A percentile compares a stretch with the other conserved stretches of the same genome.
phyloP scores from a whole-genome alignment of 805 yeast species.

The Metschnikowia bowlesiae region DNA sequence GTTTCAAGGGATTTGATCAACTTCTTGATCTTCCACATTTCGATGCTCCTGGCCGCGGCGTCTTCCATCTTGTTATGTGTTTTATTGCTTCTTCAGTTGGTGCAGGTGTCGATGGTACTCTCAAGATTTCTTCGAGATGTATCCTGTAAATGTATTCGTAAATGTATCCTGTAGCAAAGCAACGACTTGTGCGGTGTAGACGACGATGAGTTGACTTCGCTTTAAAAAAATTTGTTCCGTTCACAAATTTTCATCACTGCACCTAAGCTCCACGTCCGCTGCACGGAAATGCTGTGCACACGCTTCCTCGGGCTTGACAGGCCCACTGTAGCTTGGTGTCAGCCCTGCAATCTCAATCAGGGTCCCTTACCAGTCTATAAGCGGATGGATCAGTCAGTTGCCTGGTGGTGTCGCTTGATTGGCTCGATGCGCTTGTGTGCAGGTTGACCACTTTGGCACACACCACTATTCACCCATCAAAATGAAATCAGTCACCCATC shows the following conservation, averaged over 20 bases:
- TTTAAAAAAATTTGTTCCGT: conserved; percentile 1
- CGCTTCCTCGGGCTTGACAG: not conserved
- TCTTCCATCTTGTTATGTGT: conserved; percentile 13
- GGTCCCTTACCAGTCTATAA: too few relatives aligned
- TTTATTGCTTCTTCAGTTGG: not conserved
- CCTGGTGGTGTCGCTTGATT: not conserved
- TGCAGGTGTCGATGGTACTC: not conserved
- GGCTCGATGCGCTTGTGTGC: not conserved
- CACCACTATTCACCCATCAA: too few relatives aligned
- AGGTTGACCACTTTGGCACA: not conserved
- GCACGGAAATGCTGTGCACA: not conserved
- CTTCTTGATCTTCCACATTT: conserved; percentile 98
- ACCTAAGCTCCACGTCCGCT: conserved; percentile 1
- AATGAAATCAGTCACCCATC: too few relatives aligned
- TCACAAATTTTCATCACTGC: conserved; percentile 5
- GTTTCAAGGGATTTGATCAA: conserved; percentile 78
- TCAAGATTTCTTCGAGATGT: not conserved
- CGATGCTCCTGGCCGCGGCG: conserved; percentile 88
- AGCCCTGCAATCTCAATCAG: too few relatives aligned
- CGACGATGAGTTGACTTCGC: conserved; percentile 2
- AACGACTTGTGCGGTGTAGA: not conserved
- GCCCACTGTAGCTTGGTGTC: not conserved
- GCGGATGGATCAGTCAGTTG: too few relatives aligned
- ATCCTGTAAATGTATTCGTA: not conserved
- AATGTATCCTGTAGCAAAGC: not conserved